Evolutionary conservation across 257 asterid species (phyloP).

Genomic region (Fraxinus anomala): DNA sequence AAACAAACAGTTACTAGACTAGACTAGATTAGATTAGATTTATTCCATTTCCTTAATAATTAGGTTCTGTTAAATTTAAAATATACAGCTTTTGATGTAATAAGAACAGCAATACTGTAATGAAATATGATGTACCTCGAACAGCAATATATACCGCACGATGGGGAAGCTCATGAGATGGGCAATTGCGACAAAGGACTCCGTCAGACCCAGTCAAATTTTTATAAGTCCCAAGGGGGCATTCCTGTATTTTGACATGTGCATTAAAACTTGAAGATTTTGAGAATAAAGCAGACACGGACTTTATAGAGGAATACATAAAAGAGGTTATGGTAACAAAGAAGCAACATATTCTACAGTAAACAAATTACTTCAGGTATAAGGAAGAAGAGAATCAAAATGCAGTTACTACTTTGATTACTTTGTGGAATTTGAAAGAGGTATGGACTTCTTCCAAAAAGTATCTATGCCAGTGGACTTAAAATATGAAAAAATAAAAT

Average conservation of each 20-base stretch:
- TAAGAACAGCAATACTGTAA: conserved; percentile 14
- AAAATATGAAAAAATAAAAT: not conserved
- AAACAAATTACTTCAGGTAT: conserved; percentile 6
- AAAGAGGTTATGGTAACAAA: conserved; percentile 16
- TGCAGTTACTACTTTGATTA: not conserved
- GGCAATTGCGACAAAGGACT: conserved; percentile 67
- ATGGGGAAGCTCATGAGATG: conserved; percentile 66
- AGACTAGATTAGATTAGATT: not conserved
- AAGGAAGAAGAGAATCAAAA: not conserved
- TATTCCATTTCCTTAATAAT: not conserved
- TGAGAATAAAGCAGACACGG: conserved; percentile 5
- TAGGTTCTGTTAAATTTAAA: not conserved
- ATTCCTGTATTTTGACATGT: conserved; percentile 59
- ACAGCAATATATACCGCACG: conserved; percentile 65
- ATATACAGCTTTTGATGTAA: not conserved
- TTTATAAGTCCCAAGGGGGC: conserved; percentile 89
- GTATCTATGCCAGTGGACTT: not conserved
- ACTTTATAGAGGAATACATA: conserved; percentile 6
- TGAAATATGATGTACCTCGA: conserved; percentile 54
- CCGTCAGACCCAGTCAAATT: conserved; percentile 69
- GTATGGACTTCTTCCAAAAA: not conserved
- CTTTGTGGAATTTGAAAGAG: not conserved
- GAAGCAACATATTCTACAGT: conserved; percentile 8
- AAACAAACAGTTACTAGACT: not conserved
- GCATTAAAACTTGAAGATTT: conserved; percentile 26